These are phyloP conservation scores for Aspergillus diversus DNA, from an alignment of 495 filamentous ascomycete genomes.

Conservation along the genomic window DNA sequence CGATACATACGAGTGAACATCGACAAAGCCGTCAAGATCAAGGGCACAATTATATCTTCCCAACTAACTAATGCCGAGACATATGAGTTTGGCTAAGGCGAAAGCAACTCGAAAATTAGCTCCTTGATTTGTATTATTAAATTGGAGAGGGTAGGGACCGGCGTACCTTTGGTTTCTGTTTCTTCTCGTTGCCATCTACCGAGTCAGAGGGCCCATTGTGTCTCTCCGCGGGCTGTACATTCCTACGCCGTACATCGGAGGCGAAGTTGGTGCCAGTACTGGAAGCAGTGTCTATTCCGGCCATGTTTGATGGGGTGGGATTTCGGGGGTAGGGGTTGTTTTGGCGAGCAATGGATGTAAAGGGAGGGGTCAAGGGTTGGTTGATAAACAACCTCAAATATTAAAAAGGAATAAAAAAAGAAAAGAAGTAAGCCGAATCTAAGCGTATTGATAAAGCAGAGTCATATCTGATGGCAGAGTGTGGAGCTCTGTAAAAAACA, in stretches of 20 bases:
- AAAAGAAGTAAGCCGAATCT: constrained; percentile 1
- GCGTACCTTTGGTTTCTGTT: constrained; percentile 50
- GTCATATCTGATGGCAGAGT: constrained; percentile 20
- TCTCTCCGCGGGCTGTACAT: constrained; percentile 59
- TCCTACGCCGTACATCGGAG: constrained; percentile 74
- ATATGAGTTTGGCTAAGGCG: constrained; percentile 42
- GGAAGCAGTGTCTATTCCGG: constrained; percentile 41
- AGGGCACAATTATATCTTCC: constrained; percentile 85
- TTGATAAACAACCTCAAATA: background rate
- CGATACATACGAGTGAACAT: constrained; percentile 96
- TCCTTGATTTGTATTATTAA: background rate
- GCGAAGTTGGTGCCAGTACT: constrained; percentile 70
- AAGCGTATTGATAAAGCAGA: constrained; percentile 7
- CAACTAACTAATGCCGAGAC: constrained; percentile 71
- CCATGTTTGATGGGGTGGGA: constrained; percentile 28
- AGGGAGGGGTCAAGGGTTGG: background rate
- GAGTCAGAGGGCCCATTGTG: constrained; percentile 38
- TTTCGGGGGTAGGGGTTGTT: background rate
- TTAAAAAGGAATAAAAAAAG: background rate
- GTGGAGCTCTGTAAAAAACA: constrained; percentile 12
- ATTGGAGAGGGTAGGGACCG: background rate
- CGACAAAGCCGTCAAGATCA: constrained; percentile 84
- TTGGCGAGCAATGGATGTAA: constrained; percentile 1
- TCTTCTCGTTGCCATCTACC: constrained; percentile 63
- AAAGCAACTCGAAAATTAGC: constrained; percentile 13